Percentiles rank a stretch among this genome's conserved stretches.
Conservation (phyloP, 345 rosid genomes). For the Ceriops tagal region DNA sequence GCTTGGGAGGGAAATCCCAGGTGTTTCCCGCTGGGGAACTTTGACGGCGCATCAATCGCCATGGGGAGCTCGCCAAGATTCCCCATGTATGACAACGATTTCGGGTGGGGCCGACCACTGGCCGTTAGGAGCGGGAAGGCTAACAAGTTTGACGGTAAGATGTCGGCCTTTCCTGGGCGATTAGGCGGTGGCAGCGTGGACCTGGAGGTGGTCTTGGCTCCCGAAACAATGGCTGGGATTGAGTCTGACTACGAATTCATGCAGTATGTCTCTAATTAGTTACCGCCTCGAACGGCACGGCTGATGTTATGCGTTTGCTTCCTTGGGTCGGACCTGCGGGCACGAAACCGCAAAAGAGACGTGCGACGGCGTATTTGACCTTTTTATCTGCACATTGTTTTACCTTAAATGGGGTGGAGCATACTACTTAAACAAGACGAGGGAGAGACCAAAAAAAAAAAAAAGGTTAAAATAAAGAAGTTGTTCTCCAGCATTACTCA, state of each 20-base stretch:
- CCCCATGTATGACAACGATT: constrained; percentile 93
- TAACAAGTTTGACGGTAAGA: constrained; percentile 94
- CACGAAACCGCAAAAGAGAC: too few species aligned
- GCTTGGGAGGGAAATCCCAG: constrained; percentile 78
- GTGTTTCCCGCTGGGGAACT: constrained; percentile 85
- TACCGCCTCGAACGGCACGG: too few species aligned
- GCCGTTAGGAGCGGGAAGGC: constrained; percentile 83
- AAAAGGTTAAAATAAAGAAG: too few species aligned
- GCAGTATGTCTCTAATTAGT: constrained; percentile 44
- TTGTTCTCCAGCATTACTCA: too few species aligned
- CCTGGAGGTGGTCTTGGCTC: constrained; percentile 77
- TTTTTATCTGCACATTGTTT: too few species aligned
- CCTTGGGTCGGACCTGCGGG: too few species aligned
- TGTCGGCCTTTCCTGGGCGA: constrained; percentile 90
- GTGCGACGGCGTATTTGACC: too few species aligned
- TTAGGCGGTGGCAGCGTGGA: constrained; percentile 76
- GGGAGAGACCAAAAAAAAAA: too few species aligned
- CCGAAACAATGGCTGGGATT: constrained; percentile 75
- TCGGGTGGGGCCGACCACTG: constrained; percentile 92
- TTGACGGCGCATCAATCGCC: constrained; percentile 74
- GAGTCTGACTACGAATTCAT: constrained; percentile 74
- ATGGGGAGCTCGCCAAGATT: constrained; percentile 95
- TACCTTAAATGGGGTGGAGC: too few species aligned
- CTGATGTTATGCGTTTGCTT: too few species aligned
- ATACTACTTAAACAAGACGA: too few species aligned